Conservation (phyloP, 2,329 filamentous ascomycete genomes). For the Trichoderma arundinaceum region DNA sequence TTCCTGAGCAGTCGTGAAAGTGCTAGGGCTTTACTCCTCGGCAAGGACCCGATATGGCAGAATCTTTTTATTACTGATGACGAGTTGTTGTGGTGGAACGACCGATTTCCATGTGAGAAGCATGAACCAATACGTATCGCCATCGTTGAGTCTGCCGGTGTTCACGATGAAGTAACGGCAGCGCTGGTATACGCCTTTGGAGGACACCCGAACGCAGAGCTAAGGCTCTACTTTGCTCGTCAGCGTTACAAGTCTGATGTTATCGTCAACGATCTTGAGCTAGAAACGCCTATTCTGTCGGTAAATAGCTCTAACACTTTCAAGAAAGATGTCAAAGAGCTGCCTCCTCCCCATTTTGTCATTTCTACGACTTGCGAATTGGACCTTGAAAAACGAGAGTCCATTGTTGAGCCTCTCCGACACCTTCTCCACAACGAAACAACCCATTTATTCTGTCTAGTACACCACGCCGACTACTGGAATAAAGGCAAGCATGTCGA, state of each 20-base stretch:
- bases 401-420: constrained; percentile 19
- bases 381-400: constrained; percentile 24
- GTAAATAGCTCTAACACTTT: constrained; percentile 24
- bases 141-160: constrained; percentile 26
- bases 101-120: constrained; percentile 23
- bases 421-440: constrained; percentile 23
- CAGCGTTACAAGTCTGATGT: constrained; percentile 27
- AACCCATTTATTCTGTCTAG: constrained; percentile 22
- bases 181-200: constrained; percentile 29
- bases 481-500: constrained; percentile 20
- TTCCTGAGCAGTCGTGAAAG: constrained; percentile 25
- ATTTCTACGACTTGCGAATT: constrained; percentile 25
- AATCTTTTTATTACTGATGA: constrained; percentile 20
- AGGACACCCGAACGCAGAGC: constrained; percentile 24
- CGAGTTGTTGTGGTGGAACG: constrained; percentile 18
- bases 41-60: constrained; percentile 13
- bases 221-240: constrained; percentile 20
- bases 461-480: constrained; percentile 26
- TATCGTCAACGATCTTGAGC: constrained; percentile 18
- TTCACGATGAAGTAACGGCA: constrained; percentile 24
- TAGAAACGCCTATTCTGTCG: constrained; percentile 22
- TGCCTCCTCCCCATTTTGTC: constrained; percentile 22
- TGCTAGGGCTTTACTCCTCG: constrained; percentile 1
- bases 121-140: constrained; percentile 26
- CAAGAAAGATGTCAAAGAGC: constrained; percentile 15